These are phyloP conservation scores for Myriosclerotinia duriaeana DNA, from an alignment of 2,329 filamentous ascomycete genomes.

Conservation along the genomic window DNA sequence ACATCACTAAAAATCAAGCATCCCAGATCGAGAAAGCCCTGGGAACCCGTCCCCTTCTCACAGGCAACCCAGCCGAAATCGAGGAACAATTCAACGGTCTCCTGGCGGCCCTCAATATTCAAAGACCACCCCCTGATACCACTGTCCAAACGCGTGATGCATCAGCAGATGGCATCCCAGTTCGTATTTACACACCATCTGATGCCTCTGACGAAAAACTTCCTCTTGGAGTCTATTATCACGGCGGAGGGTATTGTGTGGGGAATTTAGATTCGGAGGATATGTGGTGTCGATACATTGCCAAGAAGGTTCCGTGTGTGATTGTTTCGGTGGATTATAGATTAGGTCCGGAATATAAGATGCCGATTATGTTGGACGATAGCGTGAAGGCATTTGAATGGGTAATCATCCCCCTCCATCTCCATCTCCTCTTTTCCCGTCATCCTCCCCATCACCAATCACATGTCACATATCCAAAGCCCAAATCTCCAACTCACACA, in stretches of 20 bases:
- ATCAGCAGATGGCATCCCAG: conserved; percentile 28
- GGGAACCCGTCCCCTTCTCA: conserved; percentile 28
- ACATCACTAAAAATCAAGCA: conserved; percentile 7
- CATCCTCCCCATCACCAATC: not conserved
- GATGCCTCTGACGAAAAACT: not conserved
- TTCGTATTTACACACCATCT: conserved; percentile 35
- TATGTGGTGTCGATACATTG: conserved; percentile 55
- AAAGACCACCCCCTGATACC: conserved; percentile 29
- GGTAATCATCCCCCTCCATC: not conserved
- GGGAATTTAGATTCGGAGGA: conserved; percentile 65
- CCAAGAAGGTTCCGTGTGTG: conserved; percentile 50
- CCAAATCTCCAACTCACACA: not conserved
- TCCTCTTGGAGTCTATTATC: conserved; percentile 56
- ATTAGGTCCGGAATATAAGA: conserved; percentile 36
- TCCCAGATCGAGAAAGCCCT: conserved; percentile 32
- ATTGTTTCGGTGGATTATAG: conserved; percentile 58
- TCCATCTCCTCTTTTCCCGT: not conserved
- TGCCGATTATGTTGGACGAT: conserved; percentile 18
- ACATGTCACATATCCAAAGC: not conserved
- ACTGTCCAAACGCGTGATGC: conserved; percentile 26
- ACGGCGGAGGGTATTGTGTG: conserved; percentile 60
- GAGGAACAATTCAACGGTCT: conserved; percentile 28
- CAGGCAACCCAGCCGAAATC: conserved; percentile 28
- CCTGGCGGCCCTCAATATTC: conserved; percentile 21
- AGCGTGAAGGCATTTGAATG: conserved; percentile 7